A percentile compares a stretch with the other conserved stretches of the same genome.
Conservation (phyloP, 306 rosid species). For the Sphenostylis stenocarpa region DNA sequence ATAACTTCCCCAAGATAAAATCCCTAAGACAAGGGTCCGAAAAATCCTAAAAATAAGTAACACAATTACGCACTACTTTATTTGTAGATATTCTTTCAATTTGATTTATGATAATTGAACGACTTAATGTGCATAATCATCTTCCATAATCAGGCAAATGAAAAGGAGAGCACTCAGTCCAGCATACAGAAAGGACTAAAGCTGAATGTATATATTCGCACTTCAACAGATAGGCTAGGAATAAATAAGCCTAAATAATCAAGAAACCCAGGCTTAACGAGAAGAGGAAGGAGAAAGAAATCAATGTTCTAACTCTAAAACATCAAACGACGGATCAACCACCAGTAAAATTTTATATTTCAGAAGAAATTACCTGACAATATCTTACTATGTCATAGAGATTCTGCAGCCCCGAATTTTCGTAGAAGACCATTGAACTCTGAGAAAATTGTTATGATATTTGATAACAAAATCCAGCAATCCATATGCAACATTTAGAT, state of each 20-base stretch:
- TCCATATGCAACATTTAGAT: background rate
- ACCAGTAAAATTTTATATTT: constrained; percentile 14
- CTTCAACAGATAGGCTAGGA: background rate
- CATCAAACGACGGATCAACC: background rate
- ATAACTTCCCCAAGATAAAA: background rate
- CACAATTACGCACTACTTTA: background rate
- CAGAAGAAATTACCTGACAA: constrained; percentile 64
- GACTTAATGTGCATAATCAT: constrained; percentile 5
- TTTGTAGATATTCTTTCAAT: constrained; percentile 5
- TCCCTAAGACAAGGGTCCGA: background rate
- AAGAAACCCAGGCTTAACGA: constrained; percentile 15
- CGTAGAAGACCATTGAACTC: constrained; percentile 98
- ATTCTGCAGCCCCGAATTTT: constrained; percentile 86
- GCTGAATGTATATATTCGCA: constrained; percentile 2
- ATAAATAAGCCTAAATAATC: constrained; percentile 1
- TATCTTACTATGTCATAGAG: constrained; percentile 89
- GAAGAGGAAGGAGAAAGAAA: constrained; percentile 16
- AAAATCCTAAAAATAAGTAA: background rate
- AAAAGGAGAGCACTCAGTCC: constrained; percentile 15
- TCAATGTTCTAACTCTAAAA: background rate
- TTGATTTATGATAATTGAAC: background rate
- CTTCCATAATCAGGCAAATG: constrained; percentile 11
- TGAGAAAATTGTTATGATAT: constrained; percentile 44
- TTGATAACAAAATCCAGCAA: constrained; percentile 24
- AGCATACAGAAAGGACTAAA: constrained; percentile 19